Percentiles rank a stretch among this genome's conserved stretches.
These are phyloP conservation scores for Carex cristatella DNA, from an alignment of 176 grass and related monocot genomes.

Conservation along the genomic window DNA sequence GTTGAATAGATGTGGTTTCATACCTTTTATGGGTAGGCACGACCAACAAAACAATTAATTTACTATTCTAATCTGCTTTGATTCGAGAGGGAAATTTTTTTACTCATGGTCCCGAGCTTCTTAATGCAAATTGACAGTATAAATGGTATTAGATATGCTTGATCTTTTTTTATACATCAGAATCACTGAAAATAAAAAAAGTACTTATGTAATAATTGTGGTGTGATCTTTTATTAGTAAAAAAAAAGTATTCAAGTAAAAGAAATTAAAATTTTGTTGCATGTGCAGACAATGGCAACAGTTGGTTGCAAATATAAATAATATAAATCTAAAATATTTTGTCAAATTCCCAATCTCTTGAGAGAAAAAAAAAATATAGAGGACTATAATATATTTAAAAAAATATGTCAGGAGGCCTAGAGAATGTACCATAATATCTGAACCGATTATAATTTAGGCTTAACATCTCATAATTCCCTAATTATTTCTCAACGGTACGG, in stretches of 20 bases:
- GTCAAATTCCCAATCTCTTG: background rate
- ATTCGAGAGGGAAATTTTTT: background rate
- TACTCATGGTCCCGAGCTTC: background rate
- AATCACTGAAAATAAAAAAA: background rate
- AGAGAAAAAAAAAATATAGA: background rate
- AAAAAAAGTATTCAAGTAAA: background rate
- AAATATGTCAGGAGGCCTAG: background rate
- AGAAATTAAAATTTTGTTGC: background rate
- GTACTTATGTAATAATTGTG: background rate
- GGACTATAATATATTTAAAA: background rate
- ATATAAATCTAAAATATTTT: background rate
- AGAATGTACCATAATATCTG: background rate
- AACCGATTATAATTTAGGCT: background rate
- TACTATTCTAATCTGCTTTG: background rate
- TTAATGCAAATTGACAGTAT: background rate
- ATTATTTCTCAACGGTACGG: background rate
- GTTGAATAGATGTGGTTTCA: background rate
- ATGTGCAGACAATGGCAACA: background rate
- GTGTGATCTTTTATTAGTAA: background rate
- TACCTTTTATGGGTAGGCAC: background rate
- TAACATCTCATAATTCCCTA: background rate
- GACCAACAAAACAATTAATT: conserved; percentile 4
- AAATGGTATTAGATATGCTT: background rate
- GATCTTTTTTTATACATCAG: background rate
- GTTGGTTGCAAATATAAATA: background rate